These are phyloP conservation scores for Sporodiniella umbellata DNA, from an alignment of 371 early-diverging fungal genomes.

Conservation along the genomic window DNA sequence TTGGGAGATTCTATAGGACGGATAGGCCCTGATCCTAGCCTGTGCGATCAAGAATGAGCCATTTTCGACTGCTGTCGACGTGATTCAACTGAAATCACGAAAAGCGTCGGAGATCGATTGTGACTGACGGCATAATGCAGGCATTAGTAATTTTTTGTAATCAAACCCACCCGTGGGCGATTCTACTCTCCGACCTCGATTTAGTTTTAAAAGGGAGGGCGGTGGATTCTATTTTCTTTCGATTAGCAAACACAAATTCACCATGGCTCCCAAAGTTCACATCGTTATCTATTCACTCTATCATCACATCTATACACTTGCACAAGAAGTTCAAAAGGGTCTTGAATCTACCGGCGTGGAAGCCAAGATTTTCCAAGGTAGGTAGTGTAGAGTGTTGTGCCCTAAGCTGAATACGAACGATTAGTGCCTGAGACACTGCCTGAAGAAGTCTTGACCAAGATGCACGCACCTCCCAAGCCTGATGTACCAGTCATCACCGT, in stretches of 20 bases:
- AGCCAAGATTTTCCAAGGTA: constrained; percentile 59
- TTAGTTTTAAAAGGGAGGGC: background rate
- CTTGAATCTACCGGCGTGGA: constrained; percentile 54
- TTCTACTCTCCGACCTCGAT: background rate
- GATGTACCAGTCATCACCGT: constrained; percentile 62
- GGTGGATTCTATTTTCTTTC: constrained; percentile 40
- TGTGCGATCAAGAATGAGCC: no score
- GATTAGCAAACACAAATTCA: constrained; percentile 58
- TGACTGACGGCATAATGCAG: background rate
- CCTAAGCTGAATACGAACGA: constrained; percentile 3
- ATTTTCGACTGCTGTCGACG: no score
- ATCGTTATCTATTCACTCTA: constrained; percentile 52
- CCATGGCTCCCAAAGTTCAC: constrained; percentile 40
- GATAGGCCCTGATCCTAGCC: no score
- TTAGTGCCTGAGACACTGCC: constrained; percentile 64
- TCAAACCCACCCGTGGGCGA: background rate
- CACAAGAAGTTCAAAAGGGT: constrained; percentile 60
- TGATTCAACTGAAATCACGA: background rate
- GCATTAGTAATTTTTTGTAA: constrained; percentile 3
- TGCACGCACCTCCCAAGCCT: constrained; percentile 66
- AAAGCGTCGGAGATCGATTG: background rate
- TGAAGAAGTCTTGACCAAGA: constrained; percentile 63
- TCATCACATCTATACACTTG: constrained; percentile 57
- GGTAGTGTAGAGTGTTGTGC: background rate
- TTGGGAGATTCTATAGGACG: no score